These are phyloP conservation scores for Coriaria nepalensis DNA, from an alignment of 306 rosid species.

Conservation along the genomic window DNA sequence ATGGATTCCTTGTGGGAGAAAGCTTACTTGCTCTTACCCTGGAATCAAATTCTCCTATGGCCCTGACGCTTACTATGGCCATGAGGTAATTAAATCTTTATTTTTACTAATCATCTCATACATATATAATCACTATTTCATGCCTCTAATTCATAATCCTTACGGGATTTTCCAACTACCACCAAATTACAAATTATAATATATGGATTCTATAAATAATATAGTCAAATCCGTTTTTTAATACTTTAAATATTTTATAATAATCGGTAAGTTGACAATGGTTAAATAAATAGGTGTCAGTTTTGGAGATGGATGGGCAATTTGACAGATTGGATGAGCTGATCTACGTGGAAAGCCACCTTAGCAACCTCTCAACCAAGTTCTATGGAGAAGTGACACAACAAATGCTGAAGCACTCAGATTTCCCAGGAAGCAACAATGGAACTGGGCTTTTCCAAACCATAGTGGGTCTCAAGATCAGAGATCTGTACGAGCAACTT, in stretches of 20 bases:
- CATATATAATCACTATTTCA: not conserved
- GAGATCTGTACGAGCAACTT: slow-evolving; percentile 81
- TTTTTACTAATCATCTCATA: too few relatives aligned
- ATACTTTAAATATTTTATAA: too few relatives aligned
- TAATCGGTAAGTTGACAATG: too few relatives aligned
- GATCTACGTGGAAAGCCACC: slow-evolving; percentile 91
- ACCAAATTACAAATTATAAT: too few relatives aligned
- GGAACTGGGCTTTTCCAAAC: slow-evolving; percentile 99
- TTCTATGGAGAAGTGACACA: slow-evolving; percentile 98
- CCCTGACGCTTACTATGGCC: slow-evolving; percentile 59
- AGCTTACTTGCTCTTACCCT: slow-evolving; percentile 98
- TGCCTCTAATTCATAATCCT: not conserved
- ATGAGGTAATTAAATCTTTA: slow-evolving; percentile 40
- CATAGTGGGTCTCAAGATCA: slow-evolving; percentile 79
- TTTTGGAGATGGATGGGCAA: slow-evolving; percentile 96
- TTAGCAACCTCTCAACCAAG: slow-evolving; percentile 77
- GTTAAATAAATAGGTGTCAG: slow-evolving; percentile 46
- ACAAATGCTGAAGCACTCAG: slow-evolving; percentile 94
- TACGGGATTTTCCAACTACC: too few relatives aligned
- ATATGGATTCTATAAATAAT: too few relatives aligned
- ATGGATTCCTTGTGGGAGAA: slow-evolving; percentile 98
- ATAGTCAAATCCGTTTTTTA: too few relatives aligned
- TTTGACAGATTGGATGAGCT: slow-evolving; percentile 97
- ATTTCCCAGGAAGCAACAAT: slow-evolving; percentile 94
- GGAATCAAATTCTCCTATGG: slow-evolving; percentile 91